phyloP scores from a whole-genome alignment of 192 early-diverging fungal species.

The Coemansia sp. region DNA sequence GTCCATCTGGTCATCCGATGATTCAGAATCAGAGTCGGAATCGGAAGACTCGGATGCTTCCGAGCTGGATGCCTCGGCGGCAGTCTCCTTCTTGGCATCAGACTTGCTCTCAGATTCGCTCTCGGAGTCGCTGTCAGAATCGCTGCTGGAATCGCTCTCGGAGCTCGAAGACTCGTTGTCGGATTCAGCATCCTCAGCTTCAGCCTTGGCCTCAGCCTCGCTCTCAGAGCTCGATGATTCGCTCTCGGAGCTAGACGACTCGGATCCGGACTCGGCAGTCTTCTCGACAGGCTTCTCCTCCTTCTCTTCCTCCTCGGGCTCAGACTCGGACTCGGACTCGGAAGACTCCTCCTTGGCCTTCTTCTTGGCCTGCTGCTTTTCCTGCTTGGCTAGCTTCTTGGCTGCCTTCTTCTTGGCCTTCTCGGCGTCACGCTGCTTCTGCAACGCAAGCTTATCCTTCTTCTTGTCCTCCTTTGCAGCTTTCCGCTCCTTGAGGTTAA shows the following conservation, averaged over 20 bases:
- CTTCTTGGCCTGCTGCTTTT: not conserved
- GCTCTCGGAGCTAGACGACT: conserved; percentile 15
- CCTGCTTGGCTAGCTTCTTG: conserved; percentile 12
- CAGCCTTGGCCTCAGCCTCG: conserved; percentile 24
- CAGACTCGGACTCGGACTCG: conserved; percentile 25
- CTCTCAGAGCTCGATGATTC: conserved; percentile 3
- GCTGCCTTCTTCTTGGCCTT: conserved; percentile 4
- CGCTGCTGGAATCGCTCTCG: not conserved
- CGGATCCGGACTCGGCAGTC: conserved; percentile 9
- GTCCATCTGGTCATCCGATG: conserved; percentile 12
- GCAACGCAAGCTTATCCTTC: conserved; percentile 11
- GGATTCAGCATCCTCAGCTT: not conserved
- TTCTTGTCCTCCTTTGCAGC: not conserved
- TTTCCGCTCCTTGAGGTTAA: conserved; percentile 14
- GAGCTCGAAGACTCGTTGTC: not conserved
- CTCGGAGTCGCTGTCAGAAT: not conserved
- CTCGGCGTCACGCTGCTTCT: conserved; percentile 9
- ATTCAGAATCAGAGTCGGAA: conserved; percentile 3
- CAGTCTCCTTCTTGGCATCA: not conserved
- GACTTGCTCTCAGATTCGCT: not conserved
- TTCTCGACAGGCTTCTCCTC: too few relatives aligned
- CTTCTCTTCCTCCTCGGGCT: conserved; percentile 13
- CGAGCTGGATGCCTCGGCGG: not conserved
- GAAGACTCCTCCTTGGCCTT: conserved; percentile 17
- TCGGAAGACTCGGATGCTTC: not conserved